A percentile compares a stretch with the other conserved stretches of the same genome.
phyloP scores from a whole-genome alignment of 495 filamentous ascomycete species.

The Cudoniella acicularis region DNA sequence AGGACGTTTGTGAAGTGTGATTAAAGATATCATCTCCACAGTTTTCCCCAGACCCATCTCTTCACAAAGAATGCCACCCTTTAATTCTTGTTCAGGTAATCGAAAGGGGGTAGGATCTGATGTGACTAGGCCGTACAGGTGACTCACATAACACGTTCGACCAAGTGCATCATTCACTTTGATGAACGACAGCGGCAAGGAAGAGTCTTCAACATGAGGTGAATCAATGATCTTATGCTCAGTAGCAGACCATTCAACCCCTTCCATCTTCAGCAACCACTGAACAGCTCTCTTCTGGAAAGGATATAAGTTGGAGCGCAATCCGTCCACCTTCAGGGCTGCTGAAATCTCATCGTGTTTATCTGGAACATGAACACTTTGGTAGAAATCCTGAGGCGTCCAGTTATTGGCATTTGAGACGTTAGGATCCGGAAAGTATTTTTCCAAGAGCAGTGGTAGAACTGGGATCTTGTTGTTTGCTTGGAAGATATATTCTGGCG shows the following conservation, averaged over 20 bases:
- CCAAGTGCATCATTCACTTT: slow-evolving; percentile 40
- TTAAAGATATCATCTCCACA: slow-evolving; percentile 78
- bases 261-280: slow-evolving; percentile 64
- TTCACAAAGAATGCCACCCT: slow-evolving; percentile 76
- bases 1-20: slow-evolving; percentile 55
- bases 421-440: slow-evolving; percentile 22
- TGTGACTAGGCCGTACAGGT: slow-evolving; percentile 59
- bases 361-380: slow-evolving; percentile 22
- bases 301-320: slow-evolving; percentile 48
- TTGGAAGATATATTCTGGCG: slow-evolving; percentile 4
- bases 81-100: slow-evolving; percentile 38
- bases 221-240: slow-evolving; percentile 11
- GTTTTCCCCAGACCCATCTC: slow-evolving; percentile 98
- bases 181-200: slow-evolving; percentile 27
- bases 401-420: slow-evolving; percentile 5
- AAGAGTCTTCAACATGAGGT: slow-evolving; percentile 5
- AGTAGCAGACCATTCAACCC: slow-evolving; percentile 26
- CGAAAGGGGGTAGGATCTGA: slow-evolving; percentile 46
- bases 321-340: slow-evolving; percentile 4
- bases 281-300: slow-evolving; percentile 70
- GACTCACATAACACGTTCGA: slow-evolving; percentile 53
- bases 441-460: slow-evolving; percentile 4
- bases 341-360: slow-evolving; percentile 11
- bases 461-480: background rate
- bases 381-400: slow-evolving; percentile 28